These are phyloP conservation scores for Hypoxylon sp. DNA, from an alignment of 2,329 filamentous ascomycete species.

Conservation along the genomic window DNA sequence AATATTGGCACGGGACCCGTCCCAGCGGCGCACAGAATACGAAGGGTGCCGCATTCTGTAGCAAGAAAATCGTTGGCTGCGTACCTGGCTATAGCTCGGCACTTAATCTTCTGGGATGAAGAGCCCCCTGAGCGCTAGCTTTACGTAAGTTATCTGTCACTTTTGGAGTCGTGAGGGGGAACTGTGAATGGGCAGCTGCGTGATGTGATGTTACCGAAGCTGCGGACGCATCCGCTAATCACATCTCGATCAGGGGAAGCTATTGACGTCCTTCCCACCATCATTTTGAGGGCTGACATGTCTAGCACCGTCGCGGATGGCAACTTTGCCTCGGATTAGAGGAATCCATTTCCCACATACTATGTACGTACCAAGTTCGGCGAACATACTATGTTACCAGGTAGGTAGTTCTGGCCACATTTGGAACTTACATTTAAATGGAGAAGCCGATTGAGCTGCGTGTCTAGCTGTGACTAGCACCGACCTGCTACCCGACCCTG, in stretches of 20 bases:
- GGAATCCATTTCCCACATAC: not conserved
- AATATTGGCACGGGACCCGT: not conserved
- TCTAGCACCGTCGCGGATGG: not conserved
- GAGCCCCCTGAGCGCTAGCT: conserved; percentile 10
- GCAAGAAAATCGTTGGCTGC: conserved; percentile 4
- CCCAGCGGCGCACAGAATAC: conserved; percentile 2
- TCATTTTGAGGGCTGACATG: not conserved
- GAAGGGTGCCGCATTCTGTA: conserved; percentile 3
- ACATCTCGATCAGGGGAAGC: conserved; percentile 1
- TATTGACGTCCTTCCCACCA: conserved; percentile 5
- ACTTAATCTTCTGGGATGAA: conserved; percentile 5
- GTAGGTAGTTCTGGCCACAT: conserved; percentile 22
- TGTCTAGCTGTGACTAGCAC: conserved; percentile 5
- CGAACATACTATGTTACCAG: too few relatives aligned
- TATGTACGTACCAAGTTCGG: not conserved
- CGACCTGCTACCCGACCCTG: too few relatives aligned
- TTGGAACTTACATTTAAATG: conserved; percentile 13
- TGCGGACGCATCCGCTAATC: conserved; percentile 14
- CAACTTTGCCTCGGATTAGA: conserved; percentile 7
- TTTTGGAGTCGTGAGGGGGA: not conserved
- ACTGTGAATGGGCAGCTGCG: not conserved
- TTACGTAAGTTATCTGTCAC: conserved; percentile 21
- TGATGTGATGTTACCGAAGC: conserved; percentile 18
- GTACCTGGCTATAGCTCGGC: conserved; percentile 15
- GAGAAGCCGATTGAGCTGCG: conserved; percentile 16